Conservation (phyloP, 2,329 filamentous ascomycete species). For the Epichloe amarillans region DNA sequence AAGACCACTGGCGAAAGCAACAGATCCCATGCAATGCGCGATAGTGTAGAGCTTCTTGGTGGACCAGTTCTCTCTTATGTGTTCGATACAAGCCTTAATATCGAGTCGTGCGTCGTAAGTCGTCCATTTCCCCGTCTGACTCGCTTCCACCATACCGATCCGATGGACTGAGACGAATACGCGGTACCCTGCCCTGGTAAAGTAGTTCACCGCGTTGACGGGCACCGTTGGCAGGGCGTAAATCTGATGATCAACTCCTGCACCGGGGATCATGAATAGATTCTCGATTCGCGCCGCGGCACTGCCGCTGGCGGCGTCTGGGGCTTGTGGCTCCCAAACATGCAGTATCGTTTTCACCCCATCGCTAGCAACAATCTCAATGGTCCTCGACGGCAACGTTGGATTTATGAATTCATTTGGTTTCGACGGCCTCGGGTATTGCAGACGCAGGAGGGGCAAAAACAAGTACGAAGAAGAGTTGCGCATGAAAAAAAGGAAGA, state of each 20-base stretch:
- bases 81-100: constrained; percentile 39
- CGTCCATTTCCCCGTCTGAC: constrained; percentile 39
- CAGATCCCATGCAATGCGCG: constrained; percentile 50
- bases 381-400: constrained; percentile 28
- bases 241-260: constrained; percentile 49
- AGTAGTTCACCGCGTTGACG: constrained; percentile 51
- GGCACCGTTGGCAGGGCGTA: constrained; percentile 49
- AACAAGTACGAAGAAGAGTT: constrained; percentile 40
- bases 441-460: constrained; percentile 39
- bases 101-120: constrained; percentile 48
- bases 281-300: constrained; percentile 23
- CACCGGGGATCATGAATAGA: constrained; percentile 49
- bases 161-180: constrained; percentile 45
- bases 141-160: constrained; percentile 36
- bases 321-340: constrained; percentile 40
- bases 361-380: constrained; percentile 37
- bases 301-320: constrained; percentile 13
- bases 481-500: constrained; percentile 42
- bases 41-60: constrained; percentile 38
- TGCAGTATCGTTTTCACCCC: constrained; percentile 38
- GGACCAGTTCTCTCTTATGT: constrained; percentile 30
- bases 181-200: constrained; percentile 45
- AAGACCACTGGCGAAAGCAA: constrained; percentile 43
- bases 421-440: constrained; percentile 33
- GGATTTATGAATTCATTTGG: constrained; percentile 41